These are phyloP conservation scores for Ceratobasidium papillatum DNA, from an alignment of 1,284 basidiomycete species.

Conservation along the genomic window DNA sequence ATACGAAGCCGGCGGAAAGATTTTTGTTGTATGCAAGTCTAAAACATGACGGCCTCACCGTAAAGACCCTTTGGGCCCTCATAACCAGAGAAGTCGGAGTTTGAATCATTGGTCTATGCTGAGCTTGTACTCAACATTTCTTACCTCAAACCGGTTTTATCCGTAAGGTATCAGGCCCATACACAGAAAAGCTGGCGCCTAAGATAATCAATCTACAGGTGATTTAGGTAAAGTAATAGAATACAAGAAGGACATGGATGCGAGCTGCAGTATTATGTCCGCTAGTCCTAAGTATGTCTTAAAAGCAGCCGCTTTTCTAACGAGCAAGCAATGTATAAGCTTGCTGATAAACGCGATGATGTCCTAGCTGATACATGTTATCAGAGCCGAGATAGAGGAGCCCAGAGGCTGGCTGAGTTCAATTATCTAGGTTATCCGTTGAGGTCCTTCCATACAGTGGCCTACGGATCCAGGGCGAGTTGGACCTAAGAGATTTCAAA, in stretches of 20 bases:
- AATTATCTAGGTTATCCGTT: not conserved
- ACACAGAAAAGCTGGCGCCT: not conserved
- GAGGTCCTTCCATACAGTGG: not conserved
- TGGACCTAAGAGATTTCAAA: not conserved
- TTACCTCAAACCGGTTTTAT: conserved; percentile 1
- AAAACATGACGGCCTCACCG: conserved; percentile 1
- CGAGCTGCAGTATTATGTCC: not conserved
- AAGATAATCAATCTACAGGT: not conserved
- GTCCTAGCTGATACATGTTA: not conserved
- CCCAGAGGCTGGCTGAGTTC: conserved; percentile 10
- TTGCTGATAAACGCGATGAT: conserved; percentile 1
- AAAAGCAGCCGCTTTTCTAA: conserved; percentile 4
- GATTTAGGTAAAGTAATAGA: conserved; percentile 16
- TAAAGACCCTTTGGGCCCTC: conserved; percentile 25
- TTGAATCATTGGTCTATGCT: not conserved
- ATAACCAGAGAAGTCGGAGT: conserved; percentile 14
- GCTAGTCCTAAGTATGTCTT: not conserved
- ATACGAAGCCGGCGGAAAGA: not conserved
- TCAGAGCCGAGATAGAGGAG: conserved; percentile 12
- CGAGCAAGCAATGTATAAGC: not conserved
- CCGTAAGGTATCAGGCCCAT: not conserved
- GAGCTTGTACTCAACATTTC: not conserved
- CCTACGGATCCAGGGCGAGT: not conserved
- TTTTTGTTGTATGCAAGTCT: conserved; percentile 19
- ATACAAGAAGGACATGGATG: not conserved